A percentile compares a stretch with the other conserved stretches of the same genome.
Evolutionary conservation across 345 rosid species (phyloP).

Genomic region (Gossypium anomalum): DNA sequence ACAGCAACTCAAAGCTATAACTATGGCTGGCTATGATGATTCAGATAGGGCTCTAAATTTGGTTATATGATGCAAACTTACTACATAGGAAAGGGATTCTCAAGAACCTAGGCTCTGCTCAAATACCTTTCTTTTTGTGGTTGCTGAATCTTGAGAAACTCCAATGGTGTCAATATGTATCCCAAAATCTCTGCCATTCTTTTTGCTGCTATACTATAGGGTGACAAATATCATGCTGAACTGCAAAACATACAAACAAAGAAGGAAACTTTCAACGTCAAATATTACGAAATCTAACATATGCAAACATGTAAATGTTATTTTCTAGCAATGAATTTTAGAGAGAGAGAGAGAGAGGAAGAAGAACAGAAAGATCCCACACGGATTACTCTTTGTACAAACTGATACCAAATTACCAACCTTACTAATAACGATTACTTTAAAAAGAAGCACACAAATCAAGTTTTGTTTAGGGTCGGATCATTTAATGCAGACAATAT

Average conservation of each 20-base stretch:
- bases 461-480: neutral
- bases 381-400: neutral
- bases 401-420: neutral
- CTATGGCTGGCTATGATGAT: neutral
- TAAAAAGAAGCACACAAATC: neutral
- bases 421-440: neutral
- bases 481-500: neutral
- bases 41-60: neutral
- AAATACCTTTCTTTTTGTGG: too few relatives aligned
- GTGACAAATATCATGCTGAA: neutral
- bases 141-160: neutral
- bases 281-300: neutral
- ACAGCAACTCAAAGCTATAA: neutral
- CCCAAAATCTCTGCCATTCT: neutral
- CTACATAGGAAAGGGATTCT: neutral
- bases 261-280: neutral
- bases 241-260: constrained; percentile 6
- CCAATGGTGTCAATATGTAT: neutral
- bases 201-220: neutral
- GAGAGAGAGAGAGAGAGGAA: neutral
- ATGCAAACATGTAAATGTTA: neutral
- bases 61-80: neutral
- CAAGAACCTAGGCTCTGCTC: neutral
- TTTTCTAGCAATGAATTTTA: neutral
- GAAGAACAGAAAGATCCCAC: neutral